Percentiles rank a stretch among this genome's conserved stretches.
phyloP scores from a whole-genome alignment of 2,329 filamentous ascomycete species.

The Coniella vitis region DNA sequence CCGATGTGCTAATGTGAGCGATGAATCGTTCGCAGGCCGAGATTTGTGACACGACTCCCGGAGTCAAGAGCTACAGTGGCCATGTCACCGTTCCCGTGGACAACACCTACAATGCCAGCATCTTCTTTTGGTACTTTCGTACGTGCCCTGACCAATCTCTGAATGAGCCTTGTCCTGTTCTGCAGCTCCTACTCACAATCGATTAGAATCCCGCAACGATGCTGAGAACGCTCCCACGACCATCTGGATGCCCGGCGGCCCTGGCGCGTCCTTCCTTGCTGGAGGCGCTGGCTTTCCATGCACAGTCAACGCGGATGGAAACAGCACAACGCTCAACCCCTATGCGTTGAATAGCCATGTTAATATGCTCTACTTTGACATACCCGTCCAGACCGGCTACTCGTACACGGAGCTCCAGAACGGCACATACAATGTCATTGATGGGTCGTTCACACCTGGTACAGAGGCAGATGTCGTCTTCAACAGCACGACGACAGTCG shows the following conservation, averaged over 20 bases:
- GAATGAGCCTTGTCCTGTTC: neutral
- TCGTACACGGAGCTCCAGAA: conserved; percentile 23
- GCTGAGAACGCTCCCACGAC: conserved; percentile 48
- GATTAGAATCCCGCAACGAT: conserved; percentile 41
- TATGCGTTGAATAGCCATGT: conserved; percentile 57
- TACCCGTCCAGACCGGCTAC: conserved; percentile 39
- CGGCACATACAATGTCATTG: conserved; percentile 18
- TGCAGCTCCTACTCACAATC: neutral
- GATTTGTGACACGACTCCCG: conserved; percentile 50
- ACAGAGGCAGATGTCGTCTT: conserved; percentile 23
- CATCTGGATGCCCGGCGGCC: conserved; percentile 57
- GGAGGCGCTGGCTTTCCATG: conserved; percentile 46
- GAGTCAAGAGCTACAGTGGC: conserved; percentile 48
- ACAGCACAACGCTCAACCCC: conserved; percentile 45
- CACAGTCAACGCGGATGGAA: conserved; percentile 41
- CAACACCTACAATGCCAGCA: conserved; percentile 45
- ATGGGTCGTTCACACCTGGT: conserved; percentile 18
- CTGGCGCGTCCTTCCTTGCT: conserved; percentile 51
- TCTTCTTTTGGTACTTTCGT: conserved; percentile 53
- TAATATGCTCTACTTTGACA: conserved; percentile 66
- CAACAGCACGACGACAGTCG: conserved; percentile 37
- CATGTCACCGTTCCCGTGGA: conserved; percentile 45
- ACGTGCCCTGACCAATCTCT: neutral
- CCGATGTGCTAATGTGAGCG: neutral
- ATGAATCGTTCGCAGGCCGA: conserved; percentile 11